Base-by-base conservation (phyloP, 352 stramenopile genomes). In the Pythium sukuiense region DNA sequence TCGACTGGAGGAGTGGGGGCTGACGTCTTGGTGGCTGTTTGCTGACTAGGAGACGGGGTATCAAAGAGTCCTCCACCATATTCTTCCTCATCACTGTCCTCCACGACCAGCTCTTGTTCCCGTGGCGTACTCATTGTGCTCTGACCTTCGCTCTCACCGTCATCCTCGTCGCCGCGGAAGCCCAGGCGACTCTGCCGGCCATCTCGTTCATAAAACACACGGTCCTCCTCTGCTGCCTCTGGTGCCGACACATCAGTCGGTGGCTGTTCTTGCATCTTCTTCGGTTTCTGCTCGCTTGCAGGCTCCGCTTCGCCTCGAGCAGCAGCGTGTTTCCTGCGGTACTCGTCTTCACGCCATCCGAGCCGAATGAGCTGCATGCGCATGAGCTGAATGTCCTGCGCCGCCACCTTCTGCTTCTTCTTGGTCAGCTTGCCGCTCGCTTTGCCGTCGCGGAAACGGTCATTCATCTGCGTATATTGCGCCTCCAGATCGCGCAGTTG, bases 361-460 rank as follows among this genome's bases (percentile, higher is more conserved):
- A 69, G 61, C 18, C 41, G 54, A 26, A 71, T 35, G 14, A 78
- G 54, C 43, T 67, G 63, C 48, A 67, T 53, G 20, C 69, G 69
- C 37, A 73, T 24, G 29, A 24, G 14, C 52, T 72, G 55, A 1
- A 70, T 50, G 50, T 85, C 55, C 45, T 81, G 63, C 16, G 61
- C 35, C 29, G 82, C 69, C 29, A 72, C 70, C 18, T 81, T 81
- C 32, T 80, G 79, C 54, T 81, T 78, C 62, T 88, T 88, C 63
- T 85, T 89, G 48, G 64, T 81, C 39, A 65, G 55, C 62, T 89
- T 89, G 4, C 73, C 71, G 24, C 81, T 84, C 0, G 81, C 63
- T 14, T 82, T 76, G n/a, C 74, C 67, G 30, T 80, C 29, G 2
- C 67, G 63, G 35, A 73, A 18, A 2, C 48, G 48, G 14, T 70